phyloP scores from a whole-genome alignment of 305 asterid genomes.

The Solanum hybrid region DNA sequence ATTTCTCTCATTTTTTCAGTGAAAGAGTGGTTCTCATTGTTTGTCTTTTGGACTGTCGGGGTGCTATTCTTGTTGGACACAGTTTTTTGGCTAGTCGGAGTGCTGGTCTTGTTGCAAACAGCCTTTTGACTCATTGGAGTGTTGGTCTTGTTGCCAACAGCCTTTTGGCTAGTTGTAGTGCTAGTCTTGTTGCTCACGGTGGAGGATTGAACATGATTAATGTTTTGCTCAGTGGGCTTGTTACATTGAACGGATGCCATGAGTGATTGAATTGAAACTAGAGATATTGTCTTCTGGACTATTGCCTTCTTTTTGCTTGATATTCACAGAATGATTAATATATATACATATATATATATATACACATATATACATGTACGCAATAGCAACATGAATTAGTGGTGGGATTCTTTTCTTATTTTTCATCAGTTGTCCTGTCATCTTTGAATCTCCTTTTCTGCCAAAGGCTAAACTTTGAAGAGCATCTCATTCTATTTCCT shows the following conservation, averaged over 20 bases:
- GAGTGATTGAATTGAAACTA: background rate
- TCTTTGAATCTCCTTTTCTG: slow-evolving; percentile 9
- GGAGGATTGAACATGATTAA: background rate
- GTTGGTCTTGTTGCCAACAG: background rate
- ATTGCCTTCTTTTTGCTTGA: background rate
- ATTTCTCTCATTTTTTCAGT: slow-evolving; percentile 6
- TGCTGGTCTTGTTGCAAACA: background rate
- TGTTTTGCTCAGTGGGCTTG: slow-evolving; percentile 1
- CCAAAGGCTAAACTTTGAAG: slow-evolving; percentile 6
- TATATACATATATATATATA: background rate
- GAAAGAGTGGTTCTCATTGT: slow-evolving; percentile 4
- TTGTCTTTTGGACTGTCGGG: slow-evolving; percentile 1
- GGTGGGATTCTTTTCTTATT: background rate
- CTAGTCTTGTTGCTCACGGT: background rate
- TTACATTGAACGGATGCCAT: slow-evolving; percentile 4
- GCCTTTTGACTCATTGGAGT: background rate
- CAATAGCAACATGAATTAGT: background rate
- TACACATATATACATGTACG: background rate
- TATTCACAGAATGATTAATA: background rate
- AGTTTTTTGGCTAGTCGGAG: background rate
- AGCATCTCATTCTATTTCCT: slow-evolving; percentile 8
- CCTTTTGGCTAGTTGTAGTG: background rate
- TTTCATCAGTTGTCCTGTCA: background rate
- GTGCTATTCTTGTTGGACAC: background rate
- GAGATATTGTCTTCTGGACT: background rate